Base-by-base conservation (phyloP, 305 asterid genomes). In the Vinca major region DNA sequence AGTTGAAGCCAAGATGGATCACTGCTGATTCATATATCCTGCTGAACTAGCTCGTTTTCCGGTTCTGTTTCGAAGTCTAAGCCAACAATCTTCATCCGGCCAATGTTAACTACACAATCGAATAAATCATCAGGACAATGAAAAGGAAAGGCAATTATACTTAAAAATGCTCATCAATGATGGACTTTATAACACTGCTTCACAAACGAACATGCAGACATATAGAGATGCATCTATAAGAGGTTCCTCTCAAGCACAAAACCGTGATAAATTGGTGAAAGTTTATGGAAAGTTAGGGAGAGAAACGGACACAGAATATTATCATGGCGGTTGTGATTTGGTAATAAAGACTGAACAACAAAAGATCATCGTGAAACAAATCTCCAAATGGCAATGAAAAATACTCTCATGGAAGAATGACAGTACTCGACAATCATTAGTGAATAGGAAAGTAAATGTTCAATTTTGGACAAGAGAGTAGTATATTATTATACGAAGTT, bases 61-160 rank as follows among this genome's bases (percentile, higher is more conserved):
- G 82, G 52, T 52, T 84, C 95, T 26, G 82, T 73, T 45, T 80
- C 82, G 16, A 89, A 89, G 52, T 86, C 86, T 75, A 89, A 65
- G 56, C 92, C 98, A 45, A 70, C 70, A n/a, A 91, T 86, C 44
- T 74, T 86, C 97, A 92, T 92, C 77, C 48, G 86, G 70, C 98
- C 98, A 21, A 90, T 70, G 75, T 92, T 92, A 72, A 92, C 97
- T 92, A 89, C 85, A 83, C 54, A 83, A 58, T 52, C 58, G 41
- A 55, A 62, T n/a, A 73, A 65, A 67, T 44, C 33, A 74, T 77
- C 19, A 77, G 19, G 26, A 74, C 47, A 41, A 20, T 39, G 36
- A 14, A 12, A 62, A 26, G 37, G 44, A 19, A 6, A 40, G 14
- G 33, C 26, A 48, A 16, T 54, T 6, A 60, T 60, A 62, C 44